These are phyloP conservation scores for Candida boleticola DNA, from an alignment of 805 yeast genomes.

Conservation along the genomic window DNA sequence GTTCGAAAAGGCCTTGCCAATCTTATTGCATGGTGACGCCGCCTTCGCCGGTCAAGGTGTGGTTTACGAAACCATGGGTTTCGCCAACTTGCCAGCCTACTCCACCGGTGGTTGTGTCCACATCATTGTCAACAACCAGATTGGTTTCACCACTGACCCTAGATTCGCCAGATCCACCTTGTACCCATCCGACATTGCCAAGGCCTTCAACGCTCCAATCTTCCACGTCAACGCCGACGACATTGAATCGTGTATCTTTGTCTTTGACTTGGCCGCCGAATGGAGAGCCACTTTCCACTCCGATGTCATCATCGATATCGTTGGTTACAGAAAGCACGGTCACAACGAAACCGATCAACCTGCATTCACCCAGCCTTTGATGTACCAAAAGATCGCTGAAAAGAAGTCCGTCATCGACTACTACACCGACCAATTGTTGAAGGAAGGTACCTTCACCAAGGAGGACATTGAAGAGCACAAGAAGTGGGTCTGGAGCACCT, in stretches of 20 bases:
- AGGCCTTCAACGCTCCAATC: slow-evolving; percentile 94
- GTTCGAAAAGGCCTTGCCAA: slow-evolving; percentile 84
- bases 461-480: slow-evolving; percentile 94
- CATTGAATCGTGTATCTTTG: slow-evolving; percentile 86
- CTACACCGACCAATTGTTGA: slow-evolving; percentile 74
- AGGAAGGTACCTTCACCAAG: slow-evolving; percentile 85
- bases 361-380: slow-evolving; percentile 95
- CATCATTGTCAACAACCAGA: slow-evolving; percentile 95
- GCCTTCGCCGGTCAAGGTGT: slow-evolving; percentile 99
- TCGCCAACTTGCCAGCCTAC: slow-evolving; percentile 88
- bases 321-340: slow-evolving; percentile 98
- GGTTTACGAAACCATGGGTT: slow-evolving; percentile 97
- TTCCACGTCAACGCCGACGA: slow-evolving; percentile 99
- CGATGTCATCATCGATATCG: slow-evolving; percentile 94
- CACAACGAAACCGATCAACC: slow-evolving; percentile 99
- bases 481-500: slow-evolving; percentile 94
- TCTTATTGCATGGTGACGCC: slow-evolving; percentile 97
- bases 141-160: slow-evolving; percentile 99
- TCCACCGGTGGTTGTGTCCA: slow-evolving; percentile 98
- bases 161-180: slow-evolving; percentile 96
- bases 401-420: slow-evolving; percentile 87
- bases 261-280: slow-evolving; percentile 96
- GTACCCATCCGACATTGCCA: slow-evolving; percentile 96
- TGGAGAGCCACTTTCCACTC: slow-evolving; percentile 97
- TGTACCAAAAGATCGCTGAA: slow-evolving; percentile 89